These are phyloP conservation scores for Telopea speciosissima DNA, from an alignment of 177 flowering plant species.

Conservation along the genomic window DNA sequence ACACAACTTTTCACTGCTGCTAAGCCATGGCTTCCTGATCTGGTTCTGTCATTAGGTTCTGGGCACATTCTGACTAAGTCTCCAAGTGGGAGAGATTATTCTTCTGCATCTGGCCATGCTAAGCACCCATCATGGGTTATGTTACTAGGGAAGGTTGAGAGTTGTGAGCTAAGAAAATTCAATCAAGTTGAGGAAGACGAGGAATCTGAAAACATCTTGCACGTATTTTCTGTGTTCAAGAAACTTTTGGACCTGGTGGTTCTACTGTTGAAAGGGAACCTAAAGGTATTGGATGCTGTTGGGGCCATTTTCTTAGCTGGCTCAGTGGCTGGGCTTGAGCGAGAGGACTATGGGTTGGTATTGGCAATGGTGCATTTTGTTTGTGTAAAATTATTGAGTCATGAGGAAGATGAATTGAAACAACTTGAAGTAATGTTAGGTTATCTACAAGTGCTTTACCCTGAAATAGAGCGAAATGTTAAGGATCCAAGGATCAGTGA, in stretches of 20 bases:
- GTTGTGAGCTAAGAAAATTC: slow-evolving; percentile 28
- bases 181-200: slow-evolving; percentile 37
- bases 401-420: slow-evolving; percentile 39
- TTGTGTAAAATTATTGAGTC: slow-evolving; percentile 47
- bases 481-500: slow-evolving; percentile 29
- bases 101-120: slow-evolving; percentile 6
- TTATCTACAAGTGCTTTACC: slow-evolving; percentile 39
- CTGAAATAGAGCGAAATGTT: slow-evolving; percentile 34
- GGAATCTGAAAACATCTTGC: slow-evolving; percentile 21
- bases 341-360: slow-evolving; percentile 45
- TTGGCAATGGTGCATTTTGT: slow-evolving; percentile 64
- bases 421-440: slow-evolving; percentile 48
- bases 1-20: slow-evolving; percentile 34
- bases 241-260: slow-evolving; percentile 43
- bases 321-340: slow-evolving; percentile 36
- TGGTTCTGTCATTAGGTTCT: slow-evolving; percentile 64
- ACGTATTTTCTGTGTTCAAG: slow-evolving; percentile 34
- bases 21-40: slow-evolving; percentile 85
- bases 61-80: slow-evolving; percentile 21
- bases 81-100: slow-evolving; percentile 16
- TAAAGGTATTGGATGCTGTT: slow-evolving; percentile 49
- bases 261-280: slow-evolving; percentile 34
- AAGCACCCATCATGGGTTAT: slow-evolving; percentile 47
- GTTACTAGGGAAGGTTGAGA: slow-evolving; percentile 51
- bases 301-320: slow-evolving; percentile 45